A percentile compares a stretch with the other conserved stretches of the same genome.
Evolutionary conservation across 345 rosid genomes (phyloP).

Genomic region (Boechera stricta): DNA sequence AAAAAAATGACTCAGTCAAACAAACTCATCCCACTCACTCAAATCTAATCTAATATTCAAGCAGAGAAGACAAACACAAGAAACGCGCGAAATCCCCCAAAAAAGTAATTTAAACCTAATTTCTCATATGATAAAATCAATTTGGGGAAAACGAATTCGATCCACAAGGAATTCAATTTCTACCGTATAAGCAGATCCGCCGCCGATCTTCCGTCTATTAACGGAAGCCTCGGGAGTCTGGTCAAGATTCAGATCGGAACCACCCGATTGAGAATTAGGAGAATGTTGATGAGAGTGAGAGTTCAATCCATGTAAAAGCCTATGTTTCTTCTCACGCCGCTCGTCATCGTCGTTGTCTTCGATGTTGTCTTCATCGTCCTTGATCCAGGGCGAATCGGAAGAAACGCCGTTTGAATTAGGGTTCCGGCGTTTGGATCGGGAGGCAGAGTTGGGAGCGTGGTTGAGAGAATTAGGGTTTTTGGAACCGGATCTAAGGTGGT

Average conservation of each 20-base stretch:
- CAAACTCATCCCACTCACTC: slow-evolving; percentile 50
- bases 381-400: slow-evolving; percentile 42
- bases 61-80: slow-evolving; percentile 42
- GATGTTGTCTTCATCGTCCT: slow-evolving; percentile 37
- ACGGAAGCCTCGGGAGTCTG: slow-evolving; percentile 51
- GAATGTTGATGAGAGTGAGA: slow-evolving; percentile 47
- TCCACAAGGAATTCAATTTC: slow-evolving; percentile 17
- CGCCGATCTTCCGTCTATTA: slow-evolving; percentile 50
- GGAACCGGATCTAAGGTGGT: slow-evolving; percentile 49
- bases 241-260: slow-evolving; percentile 54
- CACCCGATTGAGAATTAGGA: slow-evolving; percentile 47
- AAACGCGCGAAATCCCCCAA: slow-evolving; percentile 63
- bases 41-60: slow-evolving; percentile 35
- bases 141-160: background rate
- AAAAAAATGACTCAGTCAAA: slow-evolving; percentile 62
- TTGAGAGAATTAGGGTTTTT: slow-evolving; percentile 65
- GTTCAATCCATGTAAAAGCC: slow-evolving; percentile 70
- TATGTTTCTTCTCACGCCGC: slow-evolving; percentile 74
- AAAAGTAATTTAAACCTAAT: slow-evolving; percentile 28
- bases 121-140: slow-evolving; percentile 19
- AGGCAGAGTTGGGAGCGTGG: slow-evolving; percentile 41
- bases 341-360: slow-evolving; percentile 71
- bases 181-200: slow-evolving; percentile 76
- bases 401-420: slow-evolving; percentile 48
- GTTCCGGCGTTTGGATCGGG: slow-evolving; percentile 66